Evolutionary conservation across 139 green algal species (phyloP).

Genomic region (Chlorella sp.): DNA sequence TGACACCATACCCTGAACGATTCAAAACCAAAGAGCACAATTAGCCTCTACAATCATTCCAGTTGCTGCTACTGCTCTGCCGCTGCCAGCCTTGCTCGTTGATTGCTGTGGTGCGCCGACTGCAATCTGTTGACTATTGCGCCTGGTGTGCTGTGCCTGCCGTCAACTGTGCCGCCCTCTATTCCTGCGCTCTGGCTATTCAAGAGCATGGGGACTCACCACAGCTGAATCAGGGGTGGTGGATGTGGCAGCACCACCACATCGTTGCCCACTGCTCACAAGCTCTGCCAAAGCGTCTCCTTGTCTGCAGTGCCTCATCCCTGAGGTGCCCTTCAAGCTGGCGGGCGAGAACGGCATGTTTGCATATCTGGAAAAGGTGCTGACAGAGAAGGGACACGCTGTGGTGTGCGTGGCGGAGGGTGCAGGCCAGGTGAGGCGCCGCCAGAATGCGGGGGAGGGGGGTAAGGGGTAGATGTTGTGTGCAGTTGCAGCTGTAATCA

Average conservation of each 20-base stretch:
- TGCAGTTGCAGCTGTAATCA: constrained; percentile 4
- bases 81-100: neutral
- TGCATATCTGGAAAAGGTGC: constrained; percentile 77
- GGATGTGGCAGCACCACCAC: too few relatives aligned
- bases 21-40: neutral
- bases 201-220: too few relatives aligned
- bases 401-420: constrained; percentile 81
- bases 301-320: constrained; percentile 79
- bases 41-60: too few relatives aligned
- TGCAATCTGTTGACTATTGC: too few relatives aligned
- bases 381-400: constrained; percentile 86
- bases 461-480: too few relatives aligned
- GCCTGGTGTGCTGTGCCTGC: too few relatives aligned
- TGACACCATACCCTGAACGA: neutral
- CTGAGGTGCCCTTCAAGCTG: constrained; percentile 91
- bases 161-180: too few relatives aligned
- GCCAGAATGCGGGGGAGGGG: too few relatives aligned
- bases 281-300: too few relatives aligned
- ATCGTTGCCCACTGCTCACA: too few relatives aligned
- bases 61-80: neutral
- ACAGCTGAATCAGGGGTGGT: too few relatives aligned
- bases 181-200: neutral
- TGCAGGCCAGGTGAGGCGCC: constrained; percentile 73
- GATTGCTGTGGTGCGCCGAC: neutral
- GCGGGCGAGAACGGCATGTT: constrained; percentile 84